phyloP scores from a whole-genome alignment of 306 rosid genomes.

The Medicago truncatula region MtrunA17r5.0-ANR NC_053044.1:53770001-53770500 shows the following conservation, averaged over 20 bases:
- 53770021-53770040: conserved; percentile 50
- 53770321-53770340: no score
- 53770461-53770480: no score
- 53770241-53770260: neutral
- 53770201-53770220: neutral
- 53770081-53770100: neutral
- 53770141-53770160: neutral
- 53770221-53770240: neutral
- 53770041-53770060: conserved; percentile 40
- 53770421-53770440: no score
- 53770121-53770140: conserved; percentile 45
- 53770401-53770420: no score
- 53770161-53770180: neutral
- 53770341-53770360: no score
- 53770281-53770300: no score
- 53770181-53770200: neutral
- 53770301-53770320: no score
- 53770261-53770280: no score
- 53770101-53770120: conserved; percentile 34
- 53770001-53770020: conserved; percentile 30
- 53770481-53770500: no score
- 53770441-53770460: no score
- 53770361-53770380: no score
- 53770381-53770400: no score
- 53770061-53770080: conserved; percentile 47